Base-by-base conservation (phyloP, 169 alveolate genomes). In the Eimeria acervulina region DNA sequence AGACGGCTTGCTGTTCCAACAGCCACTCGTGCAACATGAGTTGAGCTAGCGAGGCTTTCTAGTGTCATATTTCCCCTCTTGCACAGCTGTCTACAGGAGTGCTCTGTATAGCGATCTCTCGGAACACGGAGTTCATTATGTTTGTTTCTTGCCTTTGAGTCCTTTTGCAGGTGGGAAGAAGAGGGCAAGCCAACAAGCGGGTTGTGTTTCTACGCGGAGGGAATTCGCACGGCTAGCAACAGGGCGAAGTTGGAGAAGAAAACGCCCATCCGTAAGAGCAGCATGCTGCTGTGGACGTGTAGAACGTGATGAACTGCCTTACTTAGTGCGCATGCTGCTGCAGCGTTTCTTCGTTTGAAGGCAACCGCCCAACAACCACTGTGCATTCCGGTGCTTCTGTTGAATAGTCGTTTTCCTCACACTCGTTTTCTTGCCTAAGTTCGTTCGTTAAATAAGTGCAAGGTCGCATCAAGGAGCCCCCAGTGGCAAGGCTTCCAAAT, bases 181-280 rank as follows among this genome's bases (percentile, higher is more conserved):
- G 97, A 96, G 63, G 96, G 96, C 15, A 88, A 52, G 31, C 97
- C 97, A n/a, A 66, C 91, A 52, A 95, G 92, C 83, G 97, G 97
- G 17, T 81, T 96, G 85, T 96, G 97, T 76, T 96, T 96, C 84
- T 96, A 96, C 68, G 95, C 96, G 42, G 97, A 96, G 94, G 96
- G 93, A 19, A 90, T 95, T 17, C 78, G 96, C 72, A 93, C 90
- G 72, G 76, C 92, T 51, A 61, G 84, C 52, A 93, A 52, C 88
- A 66, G 96, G 36, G 61, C n/a, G 31, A 95, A 96, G 76, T 76
- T 95, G 36, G 52, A 91, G 70, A 95, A 85, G 93, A 96, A 96
- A 90, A 96, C 96, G 55, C 97, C 96, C 38, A 93, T 96, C 89
- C 94, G 97, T 96, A 95, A 33, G 92, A 61, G 26, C 33, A 36